Base-by-base conservation (phyloP, 148 eudicot species). In the Amaranthus palmeri region DNA sequence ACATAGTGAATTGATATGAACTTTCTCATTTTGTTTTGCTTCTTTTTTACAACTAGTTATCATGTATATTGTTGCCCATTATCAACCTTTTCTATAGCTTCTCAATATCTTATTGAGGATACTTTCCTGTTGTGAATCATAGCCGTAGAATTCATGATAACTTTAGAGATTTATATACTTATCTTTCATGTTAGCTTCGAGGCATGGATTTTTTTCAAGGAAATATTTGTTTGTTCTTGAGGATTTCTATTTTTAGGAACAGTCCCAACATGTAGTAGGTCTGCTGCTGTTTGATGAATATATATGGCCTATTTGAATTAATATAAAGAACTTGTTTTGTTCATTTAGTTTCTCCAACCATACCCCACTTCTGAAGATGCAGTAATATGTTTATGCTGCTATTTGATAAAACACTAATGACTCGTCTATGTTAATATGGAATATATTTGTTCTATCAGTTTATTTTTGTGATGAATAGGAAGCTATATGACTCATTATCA, bases 61-160 rank as follows among this genome's bases (percentile, higher is more conserved):
- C 48, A 42, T 61, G 65, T 60, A 7, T 60, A 40, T 40, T 61
- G 65, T 61, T 40, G 65, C 65, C 15, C 12, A 61, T 40, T 3
- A 61, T 36, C 65, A 13, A 61, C 65, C 6, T 40, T 62, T 5
- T 42, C 48, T 62, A 12, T 58, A 9, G 18, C 41, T 58, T 58
- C 13, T 10, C 4, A 58, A 17, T 13, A 6, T 55, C 18, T 55
- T 55, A 13, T 62, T 1, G 13, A 62, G 48, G 42, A 53, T 45
- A 43, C 62, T 64, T 73, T 25, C 2, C 18, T 71, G 2, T 54
- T 69, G 36, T 25, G 61, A 14, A 41, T n/a, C 10, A 18, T 47
- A 58, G 12, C 40, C 40, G 5, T 49, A 36, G n/a, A 40, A 59
- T 45, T 8, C 67, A 72, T 72, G 70, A 67, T 67, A 8, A 6